Evolutionary conservation across 208 protist species (phyloP).

Genomic region (Crithidia sp.): DNA sequence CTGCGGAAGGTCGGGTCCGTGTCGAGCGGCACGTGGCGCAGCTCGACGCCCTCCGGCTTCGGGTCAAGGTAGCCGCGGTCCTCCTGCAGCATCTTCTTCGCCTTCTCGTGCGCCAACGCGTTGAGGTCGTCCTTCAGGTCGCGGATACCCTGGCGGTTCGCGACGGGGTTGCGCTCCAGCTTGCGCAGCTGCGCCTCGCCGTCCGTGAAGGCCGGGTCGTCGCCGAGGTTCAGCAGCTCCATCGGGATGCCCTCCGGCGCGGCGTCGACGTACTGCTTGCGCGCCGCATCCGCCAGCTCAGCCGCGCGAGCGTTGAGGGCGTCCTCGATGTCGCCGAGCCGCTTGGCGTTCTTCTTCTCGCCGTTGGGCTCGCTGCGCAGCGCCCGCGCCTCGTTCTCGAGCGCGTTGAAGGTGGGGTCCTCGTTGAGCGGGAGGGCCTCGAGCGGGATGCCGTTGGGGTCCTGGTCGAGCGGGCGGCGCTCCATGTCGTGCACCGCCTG

Average conservation of each 20-base stretch:
- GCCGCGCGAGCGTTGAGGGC: slow-evolving; percentile 63
- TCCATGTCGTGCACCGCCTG: slow-evolving; percentile 62
- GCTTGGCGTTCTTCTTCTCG: slow-evolving; percentile 45
- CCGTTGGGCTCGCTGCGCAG: slow-evolving; percentile 42
- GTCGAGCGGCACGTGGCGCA: slow-evolving; percentile 66
- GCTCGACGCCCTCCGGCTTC: slow-evolving; percentile 65
- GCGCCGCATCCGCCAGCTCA: slow-evolving; percentile 61
- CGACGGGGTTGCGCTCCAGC: slow-evolving; percentile 65
- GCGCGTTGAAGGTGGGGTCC: slow-evolving; percentile 57
- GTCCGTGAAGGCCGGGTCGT: slow-evolving; percentile 58
- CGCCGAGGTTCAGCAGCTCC: slow-evolving; percentile 60
- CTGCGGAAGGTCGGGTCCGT: slow-evolving; percentile 69
- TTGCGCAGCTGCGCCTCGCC: slow-evolving; percentile 60
- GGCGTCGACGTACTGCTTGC: slow-evolving; percentile 57
- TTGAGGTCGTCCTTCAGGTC: slow-evolving; percentile 77
- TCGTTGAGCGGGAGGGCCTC: slow-evolving; percentile 65
- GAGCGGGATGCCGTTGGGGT: slow-evolving; percentile 71
- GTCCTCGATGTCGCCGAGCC: slow-evolving; percentile 53
- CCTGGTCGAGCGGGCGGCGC: slow-evolving; percentile 46
- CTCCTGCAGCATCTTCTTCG: slow-evolving; percentile 47
- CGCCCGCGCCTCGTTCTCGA: slow-evolving; percentile 69
- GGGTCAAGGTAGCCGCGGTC: slow-evolving; percentile 79
- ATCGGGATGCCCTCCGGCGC: slow-evolving; percentile 56
- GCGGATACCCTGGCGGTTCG: slow-evolving; percentile 65
- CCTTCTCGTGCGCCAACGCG: slow-evolving; percentile 60